These are phyloP conservation scores for Aspergillus ruber DNA, from an alignment of 2,329 filamentous ascomycete species.

Conservation along the genomic window DNA sequence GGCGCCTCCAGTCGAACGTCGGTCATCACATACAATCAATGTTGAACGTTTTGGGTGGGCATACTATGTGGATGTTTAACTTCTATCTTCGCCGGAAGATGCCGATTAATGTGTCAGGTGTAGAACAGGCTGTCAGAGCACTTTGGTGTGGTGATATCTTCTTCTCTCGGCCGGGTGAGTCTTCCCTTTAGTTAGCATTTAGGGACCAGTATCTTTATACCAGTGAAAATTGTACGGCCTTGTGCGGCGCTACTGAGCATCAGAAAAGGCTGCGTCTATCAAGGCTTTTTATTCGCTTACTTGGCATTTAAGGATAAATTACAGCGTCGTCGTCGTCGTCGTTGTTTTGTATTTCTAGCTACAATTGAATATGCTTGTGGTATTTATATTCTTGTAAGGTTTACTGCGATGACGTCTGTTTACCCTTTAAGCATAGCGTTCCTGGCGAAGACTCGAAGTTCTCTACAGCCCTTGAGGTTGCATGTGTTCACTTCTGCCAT, in stretches of 20 bases:
- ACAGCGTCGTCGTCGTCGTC: no score
- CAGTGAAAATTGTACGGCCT: slow-evolving; percentile 1
- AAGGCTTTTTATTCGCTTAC: slow-evolving; percentile 5
- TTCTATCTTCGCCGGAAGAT: slow-evolving; percentile 39
- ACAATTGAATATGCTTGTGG: no score
- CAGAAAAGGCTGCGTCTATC: slow-evolving; percentile 1
- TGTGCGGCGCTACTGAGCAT: neutral
- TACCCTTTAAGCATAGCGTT: no score
- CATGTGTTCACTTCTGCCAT: no score
- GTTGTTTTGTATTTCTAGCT: no score
- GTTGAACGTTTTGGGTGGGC: slow-evolving; percentile 21
- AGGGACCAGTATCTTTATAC: slow-evolving; percentile 17
- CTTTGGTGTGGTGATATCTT: slow-evolving; percentile 50
- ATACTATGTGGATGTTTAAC: slow-evolving; percentile 43
- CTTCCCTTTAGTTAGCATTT: slow-evolving; percentile 20
- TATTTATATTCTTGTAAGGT: no score
- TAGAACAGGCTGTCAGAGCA: slow-evolving; percentile 37
- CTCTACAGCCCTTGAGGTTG: no score
- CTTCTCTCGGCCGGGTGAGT: slow-evolving; percentile 38
- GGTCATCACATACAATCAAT: slow-evolving; percentile 2
- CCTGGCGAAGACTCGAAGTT: no score
- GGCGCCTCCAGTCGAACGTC: slow-evolving; percentile 8
- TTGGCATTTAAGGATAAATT: neutral
- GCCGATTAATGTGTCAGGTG: slow-evolving; percentile 35
- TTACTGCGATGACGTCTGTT: no score